Evolutionary conservation across 768 basidiomycete species (phyloP).

Genomic region (Pholiota molesta): DNA sequence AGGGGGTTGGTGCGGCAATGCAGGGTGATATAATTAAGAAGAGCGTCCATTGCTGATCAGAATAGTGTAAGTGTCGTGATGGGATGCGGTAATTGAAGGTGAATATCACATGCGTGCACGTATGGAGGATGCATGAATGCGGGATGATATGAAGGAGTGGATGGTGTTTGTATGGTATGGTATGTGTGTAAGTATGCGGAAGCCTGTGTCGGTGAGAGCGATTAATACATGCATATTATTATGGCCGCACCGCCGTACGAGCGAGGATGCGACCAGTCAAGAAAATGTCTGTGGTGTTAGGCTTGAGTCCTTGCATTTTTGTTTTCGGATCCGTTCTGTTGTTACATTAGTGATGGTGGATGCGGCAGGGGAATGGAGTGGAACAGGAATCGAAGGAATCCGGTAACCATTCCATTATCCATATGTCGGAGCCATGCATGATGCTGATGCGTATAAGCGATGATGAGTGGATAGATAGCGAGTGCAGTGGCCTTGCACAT

Average conservation of each 20-base stretch:
- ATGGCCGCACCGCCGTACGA: neutral
- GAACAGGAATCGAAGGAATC: neutral
- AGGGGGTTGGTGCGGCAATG: too few species aligned
- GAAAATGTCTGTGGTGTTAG: neutral
- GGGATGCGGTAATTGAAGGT: neutral
- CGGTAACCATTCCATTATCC: neutral
- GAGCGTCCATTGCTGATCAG: too few species aligned
- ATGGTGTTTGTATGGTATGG: neutral
- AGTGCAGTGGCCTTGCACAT: too few species aligned
- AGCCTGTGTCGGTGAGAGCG: neutral
- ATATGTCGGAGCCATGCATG: neutral
- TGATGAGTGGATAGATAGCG: neutral
- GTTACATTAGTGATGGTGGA: neutral
- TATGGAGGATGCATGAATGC: neutral
- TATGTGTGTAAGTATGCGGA: neutral
- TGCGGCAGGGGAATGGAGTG: neutral
- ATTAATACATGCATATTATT: constrained; percentile 4
- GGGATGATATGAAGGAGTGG: neutral
- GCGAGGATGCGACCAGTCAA: neutral
- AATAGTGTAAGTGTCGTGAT: too few species aligned
- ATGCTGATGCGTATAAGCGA: neutral
- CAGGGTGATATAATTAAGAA: too few species aligned
- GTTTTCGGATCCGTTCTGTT: neutral
- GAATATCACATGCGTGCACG: neutral
- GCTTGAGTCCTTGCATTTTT: neutral